Base-by-base conservation (phyloP, 768 basidiomycete species). In the Phanerodontia chrysosporium region DNA sequence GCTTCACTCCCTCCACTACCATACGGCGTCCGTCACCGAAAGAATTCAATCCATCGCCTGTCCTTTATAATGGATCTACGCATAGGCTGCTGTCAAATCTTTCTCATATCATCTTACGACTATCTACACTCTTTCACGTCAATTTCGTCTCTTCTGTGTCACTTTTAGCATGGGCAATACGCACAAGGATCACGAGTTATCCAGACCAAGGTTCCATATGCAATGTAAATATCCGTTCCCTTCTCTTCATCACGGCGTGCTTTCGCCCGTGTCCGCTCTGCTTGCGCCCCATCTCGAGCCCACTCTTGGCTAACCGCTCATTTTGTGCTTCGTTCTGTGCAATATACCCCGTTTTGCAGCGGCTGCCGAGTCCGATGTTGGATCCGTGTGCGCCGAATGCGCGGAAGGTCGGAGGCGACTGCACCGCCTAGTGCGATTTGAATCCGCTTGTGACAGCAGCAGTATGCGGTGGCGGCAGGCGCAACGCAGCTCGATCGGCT, bases 51-150 rank as follows among this genome's bases (percentile, higher is more conserved):
- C 52, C 32, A 25, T 53, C 36, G 39, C 39, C 39, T 10, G 8
- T 42, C 39, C 39, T 42, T 18, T 18, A 30, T 53, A 53, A 53
- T 53, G 36, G 52, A 42, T 53, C 52, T 42, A 53, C 35, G 52
- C 52, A 53, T 53, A 42, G 36, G 52, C 21, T 53, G 14, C 14
- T 35, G 3, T 53, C 22, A 24, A 27, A n/a, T n/a, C n/a, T 39
- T 42, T 22, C 21, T 53, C 25, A 32, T 42, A n/a, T 36, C n/a
- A 36, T 53, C 32, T 39, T 53, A 36, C 36, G 16, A 32, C 52
- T 36, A 53, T 53, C 35, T 53, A 53, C 52, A 39, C 51, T 12
- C 52, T 39, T 36, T 21, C 42, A 42, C 52, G 24, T 27, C 16
- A 18, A 39, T 42, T 32, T 35, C 22, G 7, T 35, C 32, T 35